Base-by-base conservation (phyloP, 306 rosid genomes). In the cucumber (Cucumis sativus) region DNA sequence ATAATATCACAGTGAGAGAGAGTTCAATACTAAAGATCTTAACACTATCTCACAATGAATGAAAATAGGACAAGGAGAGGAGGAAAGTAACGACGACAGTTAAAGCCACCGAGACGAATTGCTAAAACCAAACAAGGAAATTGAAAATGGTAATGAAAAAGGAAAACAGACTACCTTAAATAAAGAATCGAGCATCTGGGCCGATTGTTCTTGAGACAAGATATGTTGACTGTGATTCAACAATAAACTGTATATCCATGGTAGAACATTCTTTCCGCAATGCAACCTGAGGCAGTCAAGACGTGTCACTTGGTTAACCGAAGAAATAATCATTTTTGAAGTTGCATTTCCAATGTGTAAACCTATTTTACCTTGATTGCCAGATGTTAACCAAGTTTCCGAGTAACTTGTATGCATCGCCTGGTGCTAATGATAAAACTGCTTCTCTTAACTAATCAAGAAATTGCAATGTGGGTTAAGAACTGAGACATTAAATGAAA, bases 171-270 rank as follows among this genome's bases (percentile, higher is more conserved):
- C 37, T 87, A 92, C 99, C 97, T 90, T 90, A 65, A 68, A 74
- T 75, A 95, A 83, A 74, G 90, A 84, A 84, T 90, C 87, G 58
- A 90, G 89, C 79, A 85, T 71, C 66, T 59, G 82, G 30, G 84
- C 74, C 40, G 58, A 75, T 12, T 79, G 85, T 69, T 90, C 88
- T 64, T 86, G 83, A 54, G 85, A 88, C 80, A 80, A 80, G 71
- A 87, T 52, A 83, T 83, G 82, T 65, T 85, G 88, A 87, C 88
- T 80, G 60, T 89, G 93, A 82, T 83, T 87, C 78, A 88, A 85
- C 84, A 92, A 76, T 77, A 95, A 88, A 89, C 86, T 73, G 80
- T 89, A 84, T 45, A 95, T 89, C 99, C 99, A 95, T 30, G 93
- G 97, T 79, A 95, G 88, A 74, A 84, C 88, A 23, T 83, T 79